These are phyloP conservation scores for Gracilariopsis chorda DNA, from an alignment of 23 red algal genomes.

Conservation along the genomic window DNA sequence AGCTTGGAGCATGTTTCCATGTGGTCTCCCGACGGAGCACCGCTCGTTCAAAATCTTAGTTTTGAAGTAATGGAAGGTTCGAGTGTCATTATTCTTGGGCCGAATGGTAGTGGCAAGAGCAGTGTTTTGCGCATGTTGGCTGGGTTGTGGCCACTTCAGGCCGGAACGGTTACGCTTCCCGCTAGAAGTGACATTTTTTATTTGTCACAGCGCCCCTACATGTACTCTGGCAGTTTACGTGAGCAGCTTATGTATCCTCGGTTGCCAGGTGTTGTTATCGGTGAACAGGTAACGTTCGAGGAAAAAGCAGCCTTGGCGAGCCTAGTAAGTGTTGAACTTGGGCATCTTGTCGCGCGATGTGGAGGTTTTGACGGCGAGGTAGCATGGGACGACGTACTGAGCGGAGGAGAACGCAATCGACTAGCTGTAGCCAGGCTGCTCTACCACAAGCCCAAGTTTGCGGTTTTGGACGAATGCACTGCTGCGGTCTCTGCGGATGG, in stretches of 20 bases:
- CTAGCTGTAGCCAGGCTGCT: conserved; percentile 76
- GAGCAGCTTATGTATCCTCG: conserved; percentile 82
- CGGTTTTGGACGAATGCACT: conserved; percentile 84
- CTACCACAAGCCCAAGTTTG: conserved; percentile 68
- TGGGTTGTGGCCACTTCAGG: conserved; percentile 69
- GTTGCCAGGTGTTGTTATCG: conserved; percentile 39
- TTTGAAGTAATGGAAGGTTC: conserved; percentile 44
- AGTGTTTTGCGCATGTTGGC: conserved; percentile 82
- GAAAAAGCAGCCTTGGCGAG: conserved; percentile 36
- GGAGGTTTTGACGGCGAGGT: conserved; percentile 50
- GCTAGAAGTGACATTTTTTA: conserved; percentile 70
- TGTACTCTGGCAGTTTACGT: conserved; percentile 51
- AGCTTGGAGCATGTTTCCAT: conserved; percentile 61
- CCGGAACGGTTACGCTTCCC: conserved; percentile 52
- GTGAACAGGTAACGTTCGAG: not conserved
- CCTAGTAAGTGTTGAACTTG: conserved; percentile 65
- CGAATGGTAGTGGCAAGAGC: conserved; percentile 73
- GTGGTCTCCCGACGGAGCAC: conserved; percentile 66
- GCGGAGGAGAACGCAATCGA: conserved; percentile 81
- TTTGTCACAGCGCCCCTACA: conserved; percentile 83
- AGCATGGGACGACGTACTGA: conserved; percentile 75
- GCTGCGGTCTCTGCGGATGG: conserved; percentile 72
- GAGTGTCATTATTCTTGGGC: conserved; percentile 58
- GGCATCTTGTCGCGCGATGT: conserved; percentile 46
- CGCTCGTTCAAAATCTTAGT: conserved; percentile 58